phyloP scores from a whole-genome alignment of 2,329 filamentous ascomycete genomes.

The Ilyonectria mors-panacis region DNA sequence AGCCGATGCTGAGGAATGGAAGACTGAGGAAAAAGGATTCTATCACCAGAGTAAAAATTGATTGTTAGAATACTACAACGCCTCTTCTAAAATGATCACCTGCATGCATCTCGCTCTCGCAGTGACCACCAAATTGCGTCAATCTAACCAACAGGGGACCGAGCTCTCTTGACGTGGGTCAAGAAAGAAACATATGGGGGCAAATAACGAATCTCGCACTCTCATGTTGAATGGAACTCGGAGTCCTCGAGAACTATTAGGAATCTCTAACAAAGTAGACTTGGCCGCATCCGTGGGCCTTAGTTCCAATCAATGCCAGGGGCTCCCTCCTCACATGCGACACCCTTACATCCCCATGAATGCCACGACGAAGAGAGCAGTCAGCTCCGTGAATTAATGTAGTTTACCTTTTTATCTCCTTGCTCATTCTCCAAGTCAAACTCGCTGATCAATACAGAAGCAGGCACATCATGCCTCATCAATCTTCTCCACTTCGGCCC shows the following conservation, averaged over 20 bases:
- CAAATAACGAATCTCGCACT: not conserved
- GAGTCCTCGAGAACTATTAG: not conserved
- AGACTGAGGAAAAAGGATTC: not conserved
- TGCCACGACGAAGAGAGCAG: slow-evolving; percentile 24
- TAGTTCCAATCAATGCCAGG: slow-evolving; percentile 16
- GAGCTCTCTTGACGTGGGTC: not conserved
- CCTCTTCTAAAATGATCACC: not conserved
- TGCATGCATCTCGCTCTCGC: not conserved
- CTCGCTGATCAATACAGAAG: slow-evolving; percentile 15
- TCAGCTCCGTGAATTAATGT: slow-evolving; percentile 37
- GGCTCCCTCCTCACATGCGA: slow-evolving; percentile 21
- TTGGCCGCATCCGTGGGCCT: not conserved
- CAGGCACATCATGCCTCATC: slow-evolving; percentile 65
- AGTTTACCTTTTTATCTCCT: slow-evolving; percentile 29
- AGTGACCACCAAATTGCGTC: not conserved
- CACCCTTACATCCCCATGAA: slow-evolving; percentile 16
- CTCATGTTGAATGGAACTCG: slow-evolving; percentile 1
- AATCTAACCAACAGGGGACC: not conserved
- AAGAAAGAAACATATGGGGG: not conserved
- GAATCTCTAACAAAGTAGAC: slow-evolving; percentile 2
- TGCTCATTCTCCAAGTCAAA: slow-evolving; percentile 27
- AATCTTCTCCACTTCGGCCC: slow-evolving; percentile 90
- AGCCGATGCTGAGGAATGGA: not conserved
- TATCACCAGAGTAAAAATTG: not conserved
- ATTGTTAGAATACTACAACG: not conserved